Percentiles rank a stretch among this genome's conserved stretches.
phyloP scores from a whole-genome alignment of 805 yeast species.

The Zygosaccharomyces bisporus region DNA sequence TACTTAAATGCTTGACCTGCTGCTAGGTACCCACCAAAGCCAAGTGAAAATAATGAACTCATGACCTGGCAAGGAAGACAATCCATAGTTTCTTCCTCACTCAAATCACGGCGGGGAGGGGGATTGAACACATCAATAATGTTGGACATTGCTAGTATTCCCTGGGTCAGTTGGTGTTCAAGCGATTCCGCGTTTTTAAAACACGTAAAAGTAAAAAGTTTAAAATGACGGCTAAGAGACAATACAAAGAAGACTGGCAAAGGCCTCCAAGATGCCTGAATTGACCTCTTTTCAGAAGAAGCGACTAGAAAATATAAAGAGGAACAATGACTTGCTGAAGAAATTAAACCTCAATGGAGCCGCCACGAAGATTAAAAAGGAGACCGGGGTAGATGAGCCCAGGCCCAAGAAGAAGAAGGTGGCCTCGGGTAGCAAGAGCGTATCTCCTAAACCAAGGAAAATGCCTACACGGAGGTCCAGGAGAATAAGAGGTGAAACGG shows the following conservation, averaged over 20 bases:
- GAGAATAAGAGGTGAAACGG: conserved; percentile 69
- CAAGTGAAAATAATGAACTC: conserved; percentile 55
- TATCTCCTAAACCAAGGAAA: conserved; percentile 22
- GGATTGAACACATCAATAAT: conserved; percentile 52
- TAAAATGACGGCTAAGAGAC: neutral
- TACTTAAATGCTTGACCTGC: conserved; percentile 53
- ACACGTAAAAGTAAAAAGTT: neutral
- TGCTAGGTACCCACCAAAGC: conserved; percentile 60
- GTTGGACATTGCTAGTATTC: conserved; percentile 38
- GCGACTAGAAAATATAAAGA: conserved; percentile 71
- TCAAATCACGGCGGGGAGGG: conserved; percentile 42
- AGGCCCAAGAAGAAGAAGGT: conserved; percentile 25
- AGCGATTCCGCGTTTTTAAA: conserved; percentile 7
- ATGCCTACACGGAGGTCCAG: conserved; percentile 72
- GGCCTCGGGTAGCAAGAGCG: conserved; percentile 18
- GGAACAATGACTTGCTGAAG: conserved; percentile 72
- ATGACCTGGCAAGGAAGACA: conserved; percentile 69
- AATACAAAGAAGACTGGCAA: neutral
- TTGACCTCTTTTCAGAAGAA: conserved; percentile 67
- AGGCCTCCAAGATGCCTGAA: conserved; percentile 17
- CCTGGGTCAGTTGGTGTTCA: neutral
- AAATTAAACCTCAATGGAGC: conserved; percentile 64
- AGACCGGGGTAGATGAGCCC: conserved; percentile 38
- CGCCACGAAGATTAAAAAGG: conserved; percentile 50
- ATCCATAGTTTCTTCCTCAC: conserved; percentile 44